Evolutionary conservation across 1,284 basidiomycete species (phyloP).

Genomic region (Mrakiaceae sp.): DNA sequence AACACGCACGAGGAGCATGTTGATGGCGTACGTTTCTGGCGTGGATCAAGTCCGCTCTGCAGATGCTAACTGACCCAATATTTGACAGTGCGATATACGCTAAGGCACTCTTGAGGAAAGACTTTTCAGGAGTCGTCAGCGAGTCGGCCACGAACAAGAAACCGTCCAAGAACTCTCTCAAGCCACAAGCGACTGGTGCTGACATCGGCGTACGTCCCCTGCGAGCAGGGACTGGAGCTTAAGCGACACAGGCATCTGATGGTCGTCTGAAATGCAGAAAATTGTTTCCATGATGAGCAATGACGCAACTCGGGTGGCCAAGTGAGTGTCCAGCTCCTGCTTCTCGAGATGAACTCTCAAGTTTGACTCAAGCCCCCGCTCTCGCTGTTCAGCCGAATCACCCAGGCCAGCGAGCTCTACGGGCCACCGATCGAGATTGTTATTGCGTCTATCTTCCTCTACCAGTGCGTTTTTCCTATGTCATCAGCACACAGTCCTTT

Average conservation of each 20-base stretch:
- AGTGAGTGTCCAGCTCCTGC: neutral
- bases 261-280: conserved; percentile 38
- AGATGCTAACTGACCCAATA: conserved; percentile 48
- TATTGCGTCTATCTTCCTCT: conserved; percentile 64
- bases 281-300: conserved; percentile 41
- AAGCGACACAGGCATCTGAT: too few relatives aligned
- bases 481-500: neutral
- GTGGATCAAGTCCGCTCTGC: conserved; percentile 51
- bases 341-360: neutral
- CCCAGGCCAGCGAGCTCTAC: conserved; percentile 37
- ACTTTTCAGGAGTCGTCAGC: conserved; percentile 64
- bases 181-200: conserved; percentile 6
- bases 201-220: neutral
- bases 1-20: conserved; percentile 52
- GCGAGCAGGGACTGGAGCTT: too few relatives aligned
- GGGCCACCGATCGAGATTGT: conserved; percentile 67
- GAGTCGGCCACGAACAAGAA: conserved; percentile 18
- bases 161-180: too few relatives aligned
- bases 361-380: neutral
- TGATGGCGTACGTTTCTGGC: conserved; percentile 62
- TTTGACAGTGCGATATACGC: conserved; percentile 61
- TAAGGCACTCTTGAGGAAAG: conserved; percentile 74
- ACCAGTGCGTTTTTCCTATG: conserved; percentile 29
- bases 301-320: conserved; percentile 11
- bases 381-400: neutral